Conservation (phyloP, 495 filamentous ascomycete genomes). For the Lindgomyces ingoldianus region DNA sequence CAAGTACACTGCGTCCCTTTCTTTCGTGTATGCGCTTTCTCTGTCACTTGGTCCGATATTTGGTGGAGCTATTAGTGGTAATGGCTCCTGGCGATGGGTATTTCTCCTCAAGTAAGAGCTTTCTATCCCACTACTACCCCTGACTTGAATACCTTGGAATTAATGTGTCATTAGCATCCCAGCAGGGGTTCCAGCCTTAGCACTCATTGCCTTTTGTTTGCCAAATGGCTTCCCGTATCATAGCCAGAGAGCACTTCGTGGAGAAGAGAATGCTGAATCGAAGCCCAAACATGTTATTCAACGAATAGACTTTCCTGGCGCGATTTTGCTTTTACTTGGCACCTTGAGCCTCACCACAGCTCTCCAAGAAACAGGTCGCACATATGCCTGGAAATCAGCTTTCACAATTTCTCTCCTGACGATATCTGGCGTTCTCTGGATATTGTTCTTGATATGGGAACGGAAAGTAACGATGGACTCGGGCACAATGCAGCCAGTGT, state of each 20-base stretch:
- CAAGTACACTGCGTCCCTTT: constrained; percentile 44
- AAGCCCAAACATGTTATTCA: too few species aligned
- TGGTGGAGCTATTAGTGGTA: constrained; percentile 45
- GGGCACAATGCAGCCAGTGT: background rate
- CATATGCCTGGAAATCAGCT: background rate
- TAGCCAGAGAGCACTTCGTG: too few species aligned
- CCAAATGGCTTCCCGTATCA: too few species aligned
- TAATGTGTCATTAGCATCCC: too few species aligned
- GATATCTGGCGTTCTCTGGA: background rate
- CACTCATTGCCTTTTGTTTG: too few species aligned
- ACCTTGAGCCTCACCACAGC: background rate
- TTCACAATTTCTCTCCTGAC: background rate
- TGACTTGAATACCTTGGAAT: too few species aligned
- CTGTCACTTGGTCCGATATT: constrained; percentile 49
- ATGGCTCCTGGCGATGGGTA: constrained; percentile 47
- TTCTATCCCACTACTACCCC: too few species aligned
- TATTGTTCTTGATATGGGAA: background rate
- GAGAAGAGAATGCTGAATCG: too few species aligned
- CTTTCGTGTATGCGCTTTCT: constrained; percentile 15
- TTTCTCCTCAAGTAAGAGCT: background rate
- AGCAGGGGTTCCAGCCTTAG: too few species aligned
- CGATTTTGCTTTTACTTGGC: too few species aligned
- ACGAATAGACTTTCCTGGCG: too few species aligned
- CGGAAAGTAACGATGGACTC: background rate
- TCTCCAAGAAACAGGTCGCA: background rate